Base-by-base conservation (phyloP, 192 early-diverging fungal species). In the Podila epicladia region DNA sequence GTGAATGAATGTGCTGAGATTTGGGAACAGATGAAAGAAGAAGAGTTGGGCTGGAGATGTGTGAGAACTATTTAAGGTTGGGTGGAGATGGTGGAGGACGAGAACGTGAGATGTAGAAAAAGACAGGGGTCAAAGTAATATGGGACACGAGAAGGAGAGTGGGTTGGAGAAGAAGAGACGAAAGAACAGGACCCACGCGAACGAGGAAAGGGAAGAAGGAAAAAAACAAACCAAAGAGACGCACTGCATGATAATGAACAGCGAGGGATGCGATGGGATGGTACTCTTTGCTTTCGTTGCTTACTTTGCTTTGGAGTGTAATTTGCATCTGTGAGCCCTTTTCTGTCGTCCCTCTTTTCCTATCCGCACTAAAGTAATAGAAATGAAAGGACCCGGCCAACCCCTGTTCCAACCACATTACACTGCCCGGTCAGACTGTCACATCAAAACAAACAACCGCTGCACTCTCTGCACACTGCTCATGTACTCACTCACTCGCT, bases 191-290 rank as follows among this genome's bases (percentile, higher is more conserved):
- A 73, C 50, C 33, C 64, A 73, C 57, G 53, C 53, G 53, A 55
- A 55, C 6, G 53, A 49, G 32, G 32, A 28, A 19, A 31, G 26
- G 13, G 29, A 51, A 31, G 17, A 12, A 15, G 13, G 37, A 31
- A 61, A 53, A 20, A 60, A 79, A 15, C 41, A 17, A 11, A 12
- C 11, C 41, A 45, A 95, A 93, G 92, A 53, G 33, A 51, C 3
- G 5, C 11, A 3, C 24, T 60, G 67, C 32, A 38, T 68, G 55
- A 68, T 68, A 19, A 0, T 68, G 33, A 58, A 24, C 19, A 32
- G n/a, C n/a, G 29, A n/a, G 5, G 28, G 26, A 29, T 24, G 51
- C 0, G 65, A 49, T 0, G 48, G 24, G 22, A n/a, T n/a, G n/a
- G 29, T 7, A 32, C 3, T 3, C 29, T 29, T 29, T 29, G 29